Evolutionary conservation across 139 green algal species (phyloP).

Genomic region (Chlorella sp.): DNA sequence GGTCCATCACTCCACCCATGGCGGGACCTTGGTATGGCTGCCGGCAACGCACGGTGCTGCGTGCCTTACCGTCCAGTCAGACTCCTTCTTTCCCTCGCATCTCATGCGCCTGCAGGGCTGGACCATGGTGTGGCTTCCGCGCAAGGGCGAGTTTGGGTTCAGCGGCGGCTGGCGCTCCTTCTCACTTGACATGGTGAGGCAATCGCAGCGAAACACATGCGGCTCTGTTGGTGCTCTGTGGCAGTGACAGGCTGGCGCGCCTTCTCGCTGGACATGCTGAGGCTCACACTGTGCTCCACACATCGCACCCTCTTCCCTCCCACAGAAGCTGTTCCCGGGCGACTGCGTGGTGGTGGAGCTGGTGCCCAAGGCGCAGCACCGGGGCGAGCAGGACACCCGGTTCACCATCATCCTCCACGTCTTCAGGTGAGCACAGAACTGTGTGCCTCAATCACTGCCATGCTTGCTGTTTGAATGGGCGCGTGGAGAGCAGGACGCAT

Average conservation of each 20-base stretch:
- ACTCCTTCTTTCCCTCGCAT: no score
- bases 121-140: constrained; percentile 23
- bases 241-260: not conserved
- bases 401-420: constrained; percentile 20
- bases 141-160: not conserved
- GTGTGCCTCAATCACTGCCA: no score
- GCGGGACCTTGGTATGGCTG: no score
- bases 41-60: no score
- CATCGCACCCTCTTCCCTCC: not conserved
- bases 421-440: constrained; percentile 22
- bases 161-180: constrained; percentile 9
- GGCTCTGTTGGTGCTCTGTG: not conserved
- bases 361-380: not conserved
- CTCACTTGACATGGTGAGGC: not conserved
- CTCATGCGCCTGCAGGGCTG: not conserved
- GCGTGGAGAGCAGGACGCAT: not conserved
- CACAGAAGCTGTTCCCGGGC: constrained; percentile 17
- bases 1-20: no score
- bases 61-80: no score
- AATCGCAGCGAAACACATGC: no score
- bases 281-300: not conserved
- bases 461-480: no score
- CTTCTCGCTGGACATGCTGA: not conserved
- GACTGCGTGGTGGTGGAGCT: constrained; percentile 1
- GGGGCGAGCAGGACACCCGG: not conserved